These are phyloP conservation scores for Boletus subparvulus DNA, from an alignment of 768 basidiomycete genomes.

Conservation along the genomic window DNA sequence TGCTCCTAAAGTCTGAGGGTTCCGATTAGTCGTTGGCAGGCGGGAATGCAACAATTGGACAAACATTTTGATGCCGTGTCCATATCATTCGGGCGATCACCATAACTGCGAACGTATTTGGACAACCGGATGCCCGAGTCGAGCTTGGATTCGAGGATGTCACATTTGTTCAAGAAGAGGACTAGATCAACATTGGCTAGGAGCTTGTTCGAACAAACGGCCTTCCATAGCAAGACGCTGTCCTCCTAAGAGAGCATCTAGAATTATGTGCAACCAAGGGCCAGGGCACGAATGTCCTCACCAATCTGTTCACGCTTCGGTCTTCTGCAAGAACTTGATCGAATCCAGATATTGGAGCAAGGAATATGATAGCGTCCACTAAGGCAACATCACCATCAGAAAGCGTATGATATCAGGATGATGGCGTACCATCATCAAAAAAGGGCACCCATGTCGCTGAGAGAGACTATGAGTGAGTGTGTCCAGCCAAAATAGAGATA, in stretches of 20 bases:
- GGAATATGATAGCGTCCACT: conserved; percentile 54
- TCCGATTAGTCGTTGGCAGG: not conserved
- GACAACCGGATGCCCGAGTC: conserved; percentile 59
- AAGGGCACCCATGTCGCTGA: conserved; percentile 54
- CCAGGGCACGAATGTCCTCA: conserved; percentile 20
- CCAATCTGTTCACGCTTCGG: conserved; percentile 50
- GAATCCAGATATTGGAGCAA: conserved; percentile 58
- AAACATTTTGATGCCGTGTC: conserved; percentile 67
- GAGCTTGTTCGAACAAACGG: conserved; percentile 68
- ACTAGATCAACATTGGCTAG: conserved; percentile 71
- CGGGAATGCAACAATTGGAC: conserved; percentile 20
- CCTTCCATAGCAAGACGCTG: conserved; percentile 72
- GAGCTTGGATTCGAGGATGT: conserved; percentile 68
- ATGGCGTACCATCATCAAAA: conserved; percentile 47
- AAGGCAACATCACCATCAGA: not conserved
- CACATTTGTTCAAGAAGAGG: conserved; percentile 81
- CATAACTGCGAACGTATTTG: conserved; percentile 72
- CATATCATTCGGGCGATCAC: conserved; percentile 64
- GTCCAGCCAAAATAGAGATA: not conserved
- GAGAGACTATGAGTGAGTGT: conserved; percentile 10
- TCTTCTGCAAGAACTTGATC: conserved; percentile 56
- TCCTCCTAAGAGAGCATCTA: conserved; percentile 53
- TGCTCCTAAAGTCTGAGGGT: conserved; percentile 59
- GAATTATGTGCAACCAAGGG: not conserved
- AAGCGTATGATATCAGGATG: not conserved